A percentile compares a stretch with the other conserved stretches of the same genome.
phyloP scores from a whole-genome alignment of 345 rosid genomes.

The Erodium maritimum region DNA sequence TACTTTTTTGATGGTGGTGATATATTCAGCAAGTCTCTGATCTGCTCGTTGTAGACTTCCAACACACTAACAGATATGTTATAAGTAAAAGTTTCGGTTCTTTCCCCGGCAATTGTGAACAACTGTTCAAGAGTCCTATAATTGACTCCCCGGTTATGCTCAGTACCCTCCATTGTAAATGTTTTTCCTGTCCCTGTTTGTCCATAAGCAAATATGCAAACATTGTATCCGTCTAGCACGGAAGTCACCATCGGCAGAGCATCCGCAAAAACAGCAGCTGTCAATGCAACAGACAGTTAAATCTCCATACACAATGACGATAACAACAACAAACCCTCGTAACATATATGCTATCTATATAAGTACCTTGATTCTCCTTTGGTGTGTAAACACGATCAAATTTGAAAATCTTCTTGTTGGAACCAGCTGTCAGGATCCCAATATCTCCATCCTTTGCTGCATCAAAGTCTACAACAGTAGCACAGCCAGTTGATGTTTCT shows the following conservation, averaged over 20 bases:
- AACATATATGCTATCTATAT: neutral
- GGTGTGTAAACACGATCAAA: conserved; percentile 85
- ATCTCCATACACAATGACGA: conserved; percentile 5
- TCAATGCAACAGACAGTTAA: conserved; percentile 11
- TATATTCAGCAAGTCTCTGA: conserved; percentile 77
- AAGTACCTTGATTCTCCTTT: conserved; percentile 77
- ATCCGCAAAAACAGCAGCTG: conserved; percentile 89
- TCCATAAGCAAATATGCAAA: conserved; percentile 94
- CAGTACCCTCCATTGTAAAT: conserved; percentile 94
- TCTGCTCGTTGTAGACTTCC: conserved; percentile 97
- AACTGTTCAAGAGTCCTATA: conserved; percentile 79
- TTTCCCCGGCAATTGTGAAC: conserved; percentile 63
- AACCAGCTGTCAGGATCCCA: conserved; percentile 49
- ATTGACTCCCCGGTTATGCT: conserved; percentile 82
- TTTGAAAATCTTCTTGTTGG: conserved; percentile 56
- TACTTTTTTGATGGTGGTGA: conserved; percentile 76
- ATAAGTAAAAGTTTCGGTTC: conserved; percentile 57
- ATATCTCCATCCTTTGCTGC: conserved; percentile 87
- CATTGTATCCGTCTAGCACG: conserved; percentile 91
- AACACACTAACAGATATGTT: conserved; percentile 84
- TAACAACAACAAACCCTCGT: neutral
- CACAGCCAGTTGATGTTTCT: conserved; percentile 47
- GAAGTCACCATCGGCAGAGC: conserved; percentile 81
- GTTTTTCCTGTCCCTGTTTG: conserved; percentile 99
- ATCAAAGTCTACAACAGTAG: conserved; percentile 61